phyloP scores from a whole-genome alignment of 768 basidiomycete species.

The Amanita pseudoporphyria region DNA sequence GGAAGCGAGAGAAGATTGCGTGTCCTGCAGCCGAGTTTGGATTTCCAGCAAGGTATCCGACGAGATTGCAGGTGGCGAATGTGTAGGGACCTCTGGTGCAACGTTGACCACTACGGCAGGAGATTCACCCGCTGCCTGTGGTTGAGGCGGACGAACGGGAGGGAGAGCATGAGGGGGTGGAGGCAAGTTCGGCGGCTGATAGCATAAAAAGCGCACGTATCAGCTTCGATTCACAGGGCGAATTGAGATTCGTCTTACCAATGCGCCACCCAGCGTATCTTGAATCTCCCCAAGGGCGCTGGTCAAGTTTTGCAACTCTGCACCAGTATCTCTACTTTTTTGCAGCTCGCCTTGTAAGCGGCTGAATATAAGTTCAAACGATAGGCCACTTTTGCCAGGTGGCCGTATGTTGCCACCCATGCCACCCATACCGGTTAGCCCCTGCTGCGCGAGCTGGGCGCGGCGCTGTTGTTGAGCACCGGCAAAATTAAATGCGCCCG shows the following conservation, averaged over 20 bases:
- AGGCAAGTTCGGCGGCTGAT: constrained; percentile 30
- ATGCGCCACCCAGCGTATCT: constrained; percentile 77
- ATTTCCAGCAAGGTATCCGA: constrained; percentile 42
- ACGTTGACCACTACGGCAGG: constrained; percentile 4
- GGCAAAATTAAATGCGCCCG: constrained; percentile 14
- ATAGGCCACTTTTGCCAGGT: constrained; percentile 78
- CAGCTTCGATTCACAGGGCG: background rate
- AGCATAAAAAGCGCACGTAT: constrained; percentile 1
- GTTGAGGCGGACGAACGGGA: constrained; percentile 42
- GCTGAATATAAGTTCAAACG: constrained; percentile 86
- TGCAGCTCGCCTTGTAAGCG: constrained; percentile 89
- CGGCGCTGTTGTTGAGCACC: constrained; percentile 39
- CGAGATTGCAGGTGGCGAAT: constrained; percentile 14
- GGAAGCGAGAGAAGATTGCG: constrained; percentile 62
- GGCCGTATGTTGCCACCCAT: constrained; percentile 64
- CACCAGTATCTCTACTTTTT: constrained; percentile 89
- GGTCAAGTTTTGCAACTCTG: constrained; percentile 71
- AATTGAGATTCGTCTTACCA: constrained; percentile 38
- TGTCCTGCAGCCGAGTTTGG: constrained; percentile 76
- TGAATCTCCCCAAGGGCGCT: constrained; percentile 85
- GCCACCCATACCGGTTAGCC: constrained; percentile 62
- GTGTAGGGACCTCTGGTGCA: constrained; percentile 11
- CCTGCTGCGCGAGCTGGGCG: constrained; percentile 48
- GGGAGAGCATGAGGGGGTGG: constrained; percentile 33
- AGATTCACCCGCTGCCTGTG: background rate